Percentiles rank a stretch among this genome's conserved stretches.
Evolutionary conservation across 768 basidiomycete genomes (phyloP).

Genomic region (Tubosaeta brunneosetosa): DNA sequence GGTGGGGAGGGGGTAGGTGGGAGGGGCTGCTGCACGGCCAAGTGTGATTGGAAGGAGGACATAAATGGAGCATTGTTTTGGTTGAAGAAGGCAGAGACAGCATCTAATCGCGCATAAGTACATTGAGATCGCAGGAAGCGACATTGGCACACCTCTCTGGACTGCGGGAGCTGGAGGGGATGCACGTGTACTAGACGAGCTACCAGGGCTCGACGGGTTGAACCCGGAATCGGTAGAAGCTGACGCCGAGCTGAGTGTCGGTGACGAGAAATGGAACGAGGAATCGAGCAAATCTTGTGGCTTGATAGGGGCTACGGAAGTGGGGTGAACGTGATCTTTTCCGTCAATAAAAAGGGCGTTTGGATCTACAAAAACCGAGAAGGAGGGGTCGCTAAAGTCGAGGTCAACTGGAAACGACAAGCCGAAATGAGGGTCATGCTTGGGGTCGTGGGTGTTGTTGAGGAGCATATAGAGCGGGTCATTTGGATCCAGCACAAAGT

Average conservation of each 20-base stretch:
- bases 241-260: constrained; percentile 30
- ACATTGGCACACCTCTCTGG: constrained; percentile 15
- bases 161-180: constrained; percentile 28
- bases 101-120: constrained; percentile 22
- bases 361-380: constrained; percentile 58
- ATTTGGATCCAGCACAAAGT: constrained; percentile 48
- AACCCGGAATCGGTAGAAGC: constrained; percentile 27
- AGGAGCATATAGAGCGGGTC: constrained; percentile 60
- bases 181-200: constrained; percentile 26
- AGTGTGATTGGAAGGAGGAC: constrained; percentile 37
- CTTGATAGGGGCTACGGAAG: constrained; percentile 17
- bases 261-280: constrained; percentile 38
- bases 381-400: constrained; percentile 46
- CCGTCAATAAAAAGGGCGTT: constrained; percentile 49
- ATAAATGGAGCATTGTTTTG: constrained; percentile 10
- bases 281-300: constrained; percentile 26
- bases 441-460: constrained; percentile 36
- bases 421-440: constrained; percentile 36
- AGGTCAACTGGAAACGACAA: constrained; percentile 50
- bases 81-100: constrained; percentile 13
- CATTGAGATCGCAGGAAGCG: neutral
- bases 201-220: constrained; percentile 23
- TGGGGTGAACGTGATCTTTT: constrained; percentile 16
- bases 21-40: constrained; percentile 11
- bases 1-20: constrained; percentile 42